Evolutionary conservation across 2,329 filamentous ascomycete genomes (phyloP), one percentile per base, ranked within the genome.

Genomic region (Colletotrichum zoysiae): DNA sequence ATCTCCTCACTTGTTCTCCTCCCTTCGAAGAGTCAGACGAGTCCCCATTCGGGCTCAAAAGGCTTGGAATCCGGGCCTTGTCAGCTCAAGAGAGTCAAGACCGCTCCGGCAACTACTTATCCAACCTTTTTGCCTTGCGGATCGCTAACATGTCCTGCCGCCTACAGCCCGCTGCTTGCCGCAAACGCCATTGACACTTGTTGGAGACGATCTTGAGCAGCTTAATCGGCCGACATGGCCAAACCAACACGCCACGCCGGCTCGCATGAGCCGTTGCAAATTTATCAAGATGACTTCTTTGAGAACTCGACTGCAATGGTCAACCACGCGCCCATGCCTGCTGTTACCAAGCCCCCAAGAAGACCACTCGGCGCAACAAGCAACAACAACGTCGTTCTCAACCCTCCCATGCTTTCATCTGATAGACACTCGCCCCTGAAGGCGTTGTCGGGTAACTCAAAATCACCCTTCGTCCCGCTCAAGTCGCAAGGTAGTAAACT

Each of bases 341-440:
- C 84, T 57, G 81, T 84, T 62, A 78, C 83, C 62, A 88, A 85
- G 73, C 83, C 84, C 35, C 79, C 83, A 44, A 84, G 86, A 65
- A 84, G 85, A 58, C 84, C 86, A 38, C 81, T 88, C 14, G 82
- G 84, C 75, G 83, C 78, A 74, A 82, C 86, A 76, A 88, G 87
- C 82, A 84, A 86, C 74, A 93, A 93, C 81, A 93, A 93, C 81
- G 86, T 91, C 76, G 83, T 91, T 67, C 86, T 95, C 76, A 90
- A 92, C 76, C 91, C 92, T 33, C 86, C 88, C 74, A 81, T 85
- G 75, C 80, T 86, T 71, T 81, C 85, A 71, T 80, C 84, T 76
- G 83, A 86, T 77, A 87, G 85, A 78, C 87, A 86, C 70, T 97
- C 93, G 66, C 94, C 93, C 14, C 88, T 87, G 77, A 97, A 96